These are phyloP conservation scores for Penicillium sp. DNA, from an alignment of 2,329 filamentous ascomycete species.

Conservation along the genomic window DNA sequence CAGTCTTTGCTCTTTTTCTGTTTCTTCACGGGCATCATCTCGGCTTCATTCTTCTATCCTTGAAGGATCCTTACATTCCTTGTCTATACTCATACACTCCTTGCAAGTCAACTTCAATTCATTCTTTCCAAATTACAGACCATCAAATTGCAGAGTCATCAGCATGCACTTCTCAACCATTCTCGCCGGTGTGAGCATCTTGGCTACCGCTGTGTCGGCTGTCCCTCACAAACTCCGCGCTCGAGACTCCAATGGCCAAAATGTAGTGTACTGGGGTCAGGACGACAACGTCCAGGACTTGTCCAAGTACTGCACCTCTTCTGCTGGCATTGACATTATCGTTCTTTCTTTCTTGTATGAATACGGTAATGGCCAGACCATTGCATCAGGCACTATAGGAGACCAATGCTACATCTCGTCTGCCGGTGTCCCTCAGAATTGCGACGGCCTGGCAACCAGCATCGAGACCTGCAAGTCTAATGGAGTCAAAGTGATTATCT, in stretches of 20 bases:
- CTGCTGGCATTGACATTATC: conserved; percentile 46
- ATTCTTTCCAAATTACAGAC: background rate
- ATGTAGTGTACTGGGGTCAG: conserved; percentile 38
- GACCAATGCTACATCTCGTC: conserved; percentile 39
- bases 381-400: conserved; percentile 45
- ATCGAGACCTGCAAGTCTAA: conserved; percentile 47
- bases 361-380: conserved; percentile 38
- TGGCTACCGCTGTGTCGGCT: conserved; percentile 2
- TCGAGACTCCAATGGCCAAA: conserved; percentile 23
- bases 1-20: background rate
- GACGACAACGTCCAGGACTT: conserved; percentile 34
- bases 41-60: background rate
- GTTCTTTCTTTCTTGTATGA: conserved; percentile 48
- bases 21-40: background rate
- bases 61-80: background rate
- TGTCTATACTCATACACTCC: background rate
- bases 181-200: background rate
- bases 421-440: conserved; percentile 25
- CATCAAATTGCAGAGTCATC: background rate
- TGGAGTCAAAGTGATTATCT: conserved; percentile 50
- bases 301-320: conserved; percentile 39
- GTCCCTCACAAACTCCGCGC: conserved; percentile 2
- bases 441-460: conserved; percentile 43
- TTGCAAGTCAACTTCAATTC: background rate
- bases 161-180: conserved; percentile 3